Evolutionary conservation across 1,139 yeast species (phyloP), one percentile per base, ranked within the genome.

Genomic region (Yamadazyma triangularis): DNA sequence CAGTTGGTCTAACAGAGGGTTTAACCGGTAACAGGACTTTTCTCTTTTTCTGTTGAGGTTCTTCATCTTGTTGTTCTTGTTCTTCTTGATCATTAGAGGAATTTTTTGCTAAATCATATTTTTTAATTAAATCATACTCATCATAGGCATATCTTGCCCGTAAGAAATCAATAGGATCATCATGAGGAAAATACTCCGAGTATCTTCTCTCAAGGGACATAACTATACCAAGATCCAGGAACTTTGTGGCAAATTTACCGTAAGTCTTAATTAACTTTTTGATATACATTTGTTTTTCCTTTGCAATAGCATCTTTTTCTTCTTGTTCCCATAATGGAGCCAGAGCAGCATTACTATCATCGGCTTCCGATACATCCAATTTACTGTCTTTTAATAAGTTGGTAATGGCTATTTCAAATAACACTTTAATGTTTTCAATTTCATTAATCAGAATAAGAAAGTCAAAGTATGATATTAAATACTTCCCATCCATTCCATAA

Each of bases 391-490:
- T 63, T 12, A 63, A 49, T 23, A 67, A 48, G 36, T 55, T 60
- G 5, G 70, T 57, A 32, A 63, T 60, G 2, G 71, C 60, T 11
- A 59, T 53, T 56, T 91, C 97, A 51, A 91, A 82, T 26, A 87
- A 67, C 9, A 88, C 87, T 43, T 91, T 78, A 12, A 89, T 85
- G 47, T 82, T 85, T 21, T 86, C 82, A 35, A 80, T 82, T 53
- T 88, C 95, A 51, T 83, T 83, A 24, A 73, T 70, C 43, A 72
- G 61, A 23, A 87, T 73, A 40, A 91, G 63, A 50, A 84, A 89
- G 38, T 81, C 77, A 47, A 91, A 64, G 52, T 89, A 89, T 30
- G 75, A 73, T 39, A 71, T 64, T 29, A 88, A 68, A 51, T 79
- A 89, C 16, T 69, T 73, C 3, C 85, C 82, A 41, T 77, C 70